phyloP scores from a whole-genome alignment of 2,329 filamentous ascomycete species.

The Ascocoryne sarcoides region DNA sequence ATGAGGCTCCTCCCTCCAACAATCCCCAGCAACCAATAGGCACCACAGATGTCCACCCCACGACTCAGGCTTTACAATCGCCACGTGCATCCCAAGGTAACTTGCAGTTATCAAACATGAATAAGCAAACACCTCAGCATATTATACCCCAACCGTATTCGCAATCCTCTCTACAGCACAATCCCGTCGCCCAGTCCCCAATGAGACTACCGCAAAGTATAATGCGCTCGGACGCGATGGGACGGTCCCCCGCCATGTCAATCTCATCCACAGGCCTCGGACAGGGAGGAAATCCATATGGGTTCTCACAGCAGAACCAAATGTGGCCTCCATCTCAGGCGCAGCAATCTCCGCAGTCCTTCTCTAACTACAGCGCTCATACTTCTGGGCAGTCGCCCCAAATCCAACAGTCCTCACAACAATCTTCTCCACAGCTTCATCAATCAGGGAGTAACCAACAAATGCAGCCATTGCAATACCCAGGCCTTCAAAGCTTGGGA shows the following conservation, averaged over 20 bases:
- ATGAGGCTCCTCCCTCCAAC: constrained; percentile 60
- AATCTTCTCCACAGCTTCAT: constrained; percentile 51
- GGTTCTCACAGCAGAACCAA: constrained; percentile 50
- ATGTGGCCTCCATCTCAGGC: constrained; percentile 57
- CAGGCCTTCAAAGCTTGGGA: constrained; percentile 52
- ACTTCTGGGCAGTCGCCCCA: constrained; percentile 29
- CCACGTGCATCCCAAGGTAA: constrained; percentile 47
- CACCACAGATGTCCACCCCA: constrained; percentile 36
- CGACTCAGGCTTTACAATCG: constrained; percentile 49
- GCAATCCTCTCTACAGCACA: constrained; percentile 63
- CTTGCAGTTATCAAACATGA: constrained; percentile 43
- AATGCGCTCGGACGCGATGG: constrained; percentile 49
- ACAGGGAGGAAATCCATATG: constrained; percentile 42
- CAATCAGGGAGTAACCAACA: constrained; percentile 45
- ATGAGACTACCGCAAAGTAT: constrained; percentile 57
- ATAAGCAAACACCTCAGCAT: constrained; percentile 33
- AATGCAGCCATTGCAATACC: constrained; percentile 54
- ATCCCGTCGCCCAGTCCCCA: constrained; percentile 62
- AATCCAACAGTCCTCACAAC: constrained; percentile 39
- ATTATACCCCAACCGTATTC: constrained; percentile 54
- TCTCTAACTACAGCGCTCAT: constrained; percentile 45
- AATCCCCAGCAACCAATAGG: constrained; percentile 26
- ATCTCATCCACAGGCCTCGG: constrained; percentile 43
- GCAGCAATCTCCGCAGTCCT: constrained; percentile 53
- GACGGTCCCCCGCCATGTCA: constrained; percentile 53